Percentiles rank a stretch among this genome's conserved stretches.
phyloP scores from a whole-genome alignment of 1,284 basidiomycete genomes.

The Puccinia brachypodii region DNA sequence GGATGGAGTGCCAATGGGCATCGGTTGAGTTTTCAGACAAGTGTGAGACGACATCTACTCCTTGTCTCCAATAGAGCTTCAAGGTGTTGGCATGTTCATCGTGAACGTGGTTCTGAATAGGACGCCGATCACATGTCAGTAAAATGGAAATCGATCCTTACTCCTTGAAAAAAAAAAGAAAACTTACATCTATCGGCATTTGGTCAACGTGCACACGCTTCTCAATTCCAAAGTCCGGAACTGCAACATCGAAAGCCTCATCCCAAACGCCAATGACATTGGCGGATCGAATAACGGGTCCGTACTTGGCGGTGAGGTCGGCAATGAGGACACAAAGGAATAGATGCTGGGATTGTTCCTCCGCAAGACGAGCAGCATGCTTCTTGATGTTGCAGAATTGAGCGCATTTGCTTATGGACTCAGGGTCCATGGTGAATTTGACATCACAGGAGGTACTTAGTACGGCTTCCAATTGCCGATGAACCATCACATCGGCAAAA shows the following conservation, averaged over 20 bases:
- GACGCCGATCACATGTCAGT: neutral
- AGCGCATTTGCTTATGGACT: conserved; percentile 93
- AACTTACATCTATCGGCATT: conserved; percentile 86
- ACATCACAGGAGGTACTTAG: conserved; percentile 69
- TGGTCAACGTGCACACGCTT: conserved; percentile 80
- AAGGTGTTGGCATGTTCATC: conserved; percentile 87
- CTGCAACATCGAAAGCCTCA: conserved; percentile 86
- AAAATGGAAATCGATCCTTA: neutral
- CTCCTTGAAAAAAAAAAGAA: neutral
- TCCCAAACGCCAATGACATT: conserved; percentile 91
- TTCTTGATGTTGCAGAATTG: conserved; percentile 88
- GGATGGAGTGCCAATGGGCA: conserved; percentile 79
- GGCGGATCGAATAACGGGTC: conserved; percentile 88
- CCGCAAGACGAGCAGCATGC: conserved; percentile 82
- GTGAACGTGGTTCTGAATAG: conserved; percentile 76
- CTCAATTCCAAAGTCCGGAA: conserved; percentile 59
- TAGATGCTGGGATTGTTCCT: conserved; percentile 93
- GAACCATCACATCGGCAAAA: conserved; percentile 92
- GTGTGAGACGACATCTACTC: conserved; percentile 82
- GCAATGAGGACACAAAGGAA: conserved; percentile 90
- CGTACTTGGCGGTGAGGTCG: conserved; percentile 88
- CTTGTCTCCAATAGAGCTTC: conserved; percentile 69
- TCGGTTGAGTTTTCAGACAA: conserved; percentile 85
- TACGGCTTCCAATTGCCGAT: conserved; percentile 93
- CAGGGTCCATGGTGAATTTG: conserved; percentile 94